Base-by-base conservation (phyloP, 176 grass and related monocot genomes). In the Puccinellia tenuiflora region DNA sequence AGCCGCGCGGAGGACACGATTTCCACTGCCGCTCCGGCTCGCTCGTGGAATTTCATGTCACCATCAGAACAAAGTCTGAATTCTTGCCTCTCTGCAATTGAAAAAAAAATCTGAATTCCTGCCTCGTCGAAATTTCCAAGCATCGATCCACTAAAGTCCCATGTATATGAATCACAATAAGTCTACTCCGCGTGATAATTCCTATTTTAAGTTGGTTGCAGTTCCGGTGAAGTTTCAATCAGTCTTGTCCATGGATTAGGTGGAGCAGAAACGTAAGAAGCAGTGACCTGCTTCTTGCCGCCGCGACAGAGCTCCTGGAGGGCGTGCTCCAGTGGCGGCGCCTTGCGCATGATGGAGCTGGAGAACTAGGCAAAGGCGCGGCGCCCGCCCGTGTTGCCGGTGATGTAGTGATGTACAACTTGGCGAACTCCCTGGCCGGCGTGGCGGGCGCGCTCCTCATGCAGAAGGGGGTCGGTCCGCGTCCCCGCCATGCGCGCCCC, bases 281-380 rank as follows among this genome's bases (percentile, higher is more conserved):
- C 0, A 59, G 11, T 95, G 60, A 90, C 84, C 72, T 98, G 91
- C 89, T 92, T 98, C 85, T 91, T 98, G 92, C 90, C 93, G 5
- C 96, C 96, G 47, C 65, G 87, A 88, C 52, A 88, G 85, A 98
- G 96, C 38, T 98, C 96, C 96, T 98, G 91, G 34, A 98, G 92
- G 56, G 89, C 88, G 71, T 79, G 88, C 72, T 98, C 96, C 18
- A 85, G 75, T 39, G 92, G 89, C 85, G 92, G 96, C 2, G 91
- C 87, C 91, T 98, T 95, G 77, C 88, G 85, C 85, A 92, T 76
- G 82, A 95, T 92, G 74, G 96, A 93, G 68, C 87, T 91, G 17
- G 92, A 91, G 85, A 94, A 92, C 54, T 91, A 87, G 26, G 92
- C 87, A 61, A 95, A 86, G n/a, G 85, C 79, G 46, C 78, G 87